These are phyloP conservation scores for Luffa aegyptiaca DNA, from an alignment of 306 rosid species.

Conservation along the genomic window DNA sequence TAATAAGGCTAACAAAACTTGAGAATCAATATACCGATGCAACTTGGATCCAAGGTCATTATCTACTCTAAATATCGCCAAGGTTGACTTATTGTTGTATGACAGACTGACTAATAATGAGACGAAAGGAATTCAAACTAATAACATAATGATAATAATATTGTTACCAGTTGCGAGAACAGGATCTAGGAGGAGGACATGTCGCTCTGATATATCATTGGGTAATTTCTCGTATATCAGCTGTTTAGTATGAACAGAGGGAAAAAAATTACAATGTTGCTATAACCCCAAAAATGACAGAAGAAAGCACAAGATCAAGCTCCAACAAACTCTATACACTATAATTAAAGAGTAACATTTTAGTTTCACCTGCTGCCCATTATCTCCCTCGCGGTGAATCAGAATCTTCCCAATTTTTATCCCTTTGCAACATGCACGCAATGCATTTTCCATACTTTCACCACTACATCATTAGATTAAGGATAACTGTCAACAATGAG, in stretches of 20 bases:
- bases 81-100: neutral
- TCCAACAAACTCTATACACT: neutral
- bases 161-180: slow-evolving; percentile 90
- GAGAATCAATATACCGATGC: neutral
- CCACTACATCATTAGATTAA: slow-evolving; percentile 50
- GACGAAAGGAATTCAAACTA: neutral
- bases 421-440: slow-evolving; percentile 98
- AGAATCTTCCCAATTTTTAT: slow-evolving; percentile 96
- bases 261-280: neutral
- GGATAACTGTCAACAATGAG: slow-evolving; percentile 7
- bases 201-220: slow-evolving; percentile 91
- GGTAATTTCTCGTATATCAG: slow-evolving; percentile 97
- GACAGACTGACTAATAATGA: neutral
- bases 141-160: neutral
- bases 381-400: slow-evolving; percentile 94
- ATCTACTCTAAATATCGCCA: neutral
- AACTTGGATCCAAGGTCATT: neutral
- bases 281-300: neutral
- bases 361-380: slow-evolving; percentile 76
- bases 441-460: slow-evolving; percentile 98
- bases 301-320: slow-evolving; percentile 6
- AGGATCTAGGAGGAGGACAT: slow-evolving; percentile 95
- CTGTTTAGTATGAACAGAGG: slow-evolving; percentile 32
- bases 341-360: neutral
- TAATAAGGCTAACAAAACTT: neutral